A percentile compares a stretch with the other conserved stretches of the same genome.
Evolutionary conservation across 805 yeast species (phyloP).

Genomic region (Candida rishiriensis): DNA sequence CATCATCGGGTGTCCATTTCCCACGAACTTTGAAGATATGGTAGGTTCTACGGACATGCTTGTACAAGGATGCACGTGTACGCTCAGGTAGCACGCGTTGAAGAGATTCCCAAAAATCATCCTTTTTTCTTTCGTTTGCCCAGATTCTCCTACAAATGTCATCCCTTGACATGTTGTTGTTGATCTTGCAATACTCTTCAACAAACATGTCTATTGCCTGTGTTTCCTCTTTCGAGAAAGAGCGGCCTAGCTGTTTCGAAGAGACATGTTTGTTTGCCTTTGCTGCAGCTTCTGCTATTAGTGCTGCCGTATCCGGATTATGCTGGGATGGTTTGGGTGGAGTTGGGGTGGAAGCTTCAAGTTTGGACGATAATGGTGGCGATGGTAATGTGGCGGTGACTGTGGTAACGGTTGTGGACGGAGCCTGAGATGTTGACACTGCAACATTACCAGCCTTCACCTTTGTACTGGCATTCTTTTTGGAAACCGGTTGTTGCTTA

Average conservation of each 20-base stretch:
- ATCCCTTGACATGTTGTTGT: conserved; percentile 57
- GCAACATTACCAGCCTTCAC: too few species aligned
- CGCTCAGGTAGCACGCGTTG: conserved; percentile 78
- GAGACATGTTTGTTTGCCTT: conserved; percentile 35
- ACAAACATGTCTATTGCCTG: conserved; percentile 71
- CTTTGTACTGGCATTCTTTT: too few species aligned
- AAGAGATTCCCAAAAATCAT: conserved; percentile 83
- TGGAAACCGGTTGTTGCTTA: too few species aligned
- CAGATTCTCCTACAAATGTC: conserved; percentile 82
- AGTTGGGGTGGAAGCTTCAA: too few species aligned
- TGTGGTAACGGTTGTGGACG: too few species aligned
- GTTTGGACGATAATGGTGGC: too few species aligned
- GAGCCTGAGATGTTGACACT: too few species aligned
- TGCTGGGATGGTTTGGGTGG: conserved; percentile 5
- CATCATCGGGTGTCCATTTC: conserved; percentile 85
- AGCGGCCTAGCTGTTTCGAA: conserved; percentile 21
- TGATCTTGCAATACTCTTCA: conserved; percentile 58
- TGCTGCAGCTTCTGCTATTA: conserved; percentile 40
- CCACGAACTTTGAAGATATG: conserved; percentile 87
- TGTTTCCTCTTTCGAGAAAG: conserved; percentile 61
- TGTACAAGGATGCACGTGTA: conserved; percentile 84
- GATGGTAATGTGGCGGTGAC: neutral
- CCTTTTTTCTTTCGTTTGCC: conserved; percentile 80
- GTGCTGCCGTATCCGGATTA: conserved; percentile 33
- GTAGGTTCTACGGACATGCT: conserved; percentile 86